Evolutionary conservation across 768 basidiomycete species (phyloP), one percentile per base, ranked within the genome.

Genomic region (Dentipellis fragilis): DNA sequence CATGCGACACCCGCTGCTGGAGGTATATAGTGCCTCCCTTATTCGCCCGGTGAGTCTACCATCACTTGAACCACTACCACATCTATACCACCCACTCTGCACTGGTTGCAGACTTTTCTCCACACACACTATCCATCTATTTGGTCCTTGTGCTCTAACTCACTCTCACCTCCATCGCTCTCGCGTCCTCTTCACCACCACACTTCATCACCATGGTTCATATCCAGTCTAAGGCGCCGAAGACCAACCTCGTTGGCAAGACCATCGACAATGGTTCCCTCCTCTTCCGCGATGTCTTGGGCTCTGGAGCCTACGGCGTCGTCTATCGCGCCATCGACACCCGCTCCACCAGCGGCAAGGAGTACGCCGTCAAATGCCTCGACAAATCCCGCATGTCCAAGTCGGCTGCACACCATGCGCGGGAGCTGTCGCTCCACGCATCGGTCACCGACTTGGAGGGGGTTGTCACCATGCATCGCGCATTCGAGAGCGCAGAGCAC

Each of bases 381-480:
- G 22, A n/a, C 16, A 51, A n/a, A 17, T n/a, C 9, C 19, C 10
- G 17, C 9, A 29, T 29, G 29, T 22, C 19, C 8, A 16, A 49
- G 17, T 29, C n/a, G 48, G 14, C 8, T 8, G 21, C 7, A 12
- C 23, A 19, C 48, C 12, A 38, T 6, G 5, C 19, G 17, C 48
- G 21, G 22, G 17, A 61, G 36, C 36, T 56, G 16, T 11, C 17
- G 10, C 40, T 58, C 10, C 60, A 61, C 39, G 37, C 19, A 14
- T 4, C 16, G 4, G 46, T 58, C 37, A n/a, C 50, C 16, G 23
- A 19, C 17, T 46, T 49, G 19, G 51, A 54, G 11, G 52, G 37
- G 51, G 37, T 61, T 34, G 47, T 61, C 34, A 39, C 34, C 51
- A 17, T 58, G n/a, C 57, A 56, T 45, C 51, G 47, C 22, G 49